A percentile compares a stretch with the other conserved stretches of the same genome.
Conservation (phyloP, 805 yeast species). For the Yarrowia bubula region DNA sequence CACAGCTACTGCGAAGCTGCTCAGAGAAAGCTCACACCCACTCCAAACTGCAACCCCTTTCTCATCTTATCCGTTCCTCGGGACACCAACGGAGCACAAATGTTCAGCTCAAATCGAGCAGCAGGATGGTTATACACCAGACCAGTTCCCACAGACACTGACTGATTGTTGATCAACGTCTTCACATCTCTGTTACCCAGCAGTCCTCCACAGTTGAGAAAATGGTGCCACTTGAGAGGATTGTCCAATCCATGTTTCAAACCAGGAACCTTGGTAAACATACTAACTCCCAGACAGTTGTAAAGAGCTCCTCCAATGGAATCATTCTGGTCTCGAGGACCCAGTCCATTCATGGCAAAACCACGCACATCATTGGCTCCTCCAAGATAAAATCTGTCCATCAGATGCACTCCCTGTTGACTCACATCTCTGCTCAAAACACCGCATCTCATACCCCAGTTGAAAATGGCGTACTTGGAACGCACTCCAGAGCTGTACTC, state of each 20-base stretch:
- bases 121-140: constrained; percentile 59
- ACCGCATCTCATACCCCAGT: constrained; percentile 29
- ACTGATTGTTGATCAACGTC: constrained; percentile 42
- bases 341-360: constrained; percentile 63
- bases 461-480: constrained; percentile 32
- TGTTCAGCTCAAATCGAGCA: constrained; percentile 66
- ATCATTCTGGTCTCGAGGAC: constrained; percentile 55
- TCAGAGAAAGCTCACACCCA: constrained; percentile 58
- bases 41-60: constrained; percentile 67
- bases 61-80: constrained; percentile 51
- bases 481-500: constrained; percentile 36
- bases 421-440: constrained; percentile 26
- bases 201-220: constrained; percentile 64
- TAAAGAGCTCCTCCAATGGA: constrained; percentile 67
- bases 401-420: constrained; percentile 48
- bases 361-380: constrained; percentile 75
- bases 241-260: constrained; percentile 43
- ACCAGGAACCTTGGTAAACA: constrained; percentile 60
- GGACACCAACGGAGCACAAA: constrained; percentile 58
- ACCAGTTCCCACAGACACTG: constrained; percentile 59
- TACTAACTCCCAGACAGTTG: constrained; percentile 54
- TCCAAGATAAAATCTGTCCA: constrained; percentile 82
- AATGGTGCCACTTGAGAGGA: constrained; percentile 61
- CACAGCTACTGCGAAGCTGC: no score
- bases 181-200: constrained; percentile 28